phyloP scores from a whole-genome alignment of 139 green algal species.

The Haematococcus lacustris region DNA sequence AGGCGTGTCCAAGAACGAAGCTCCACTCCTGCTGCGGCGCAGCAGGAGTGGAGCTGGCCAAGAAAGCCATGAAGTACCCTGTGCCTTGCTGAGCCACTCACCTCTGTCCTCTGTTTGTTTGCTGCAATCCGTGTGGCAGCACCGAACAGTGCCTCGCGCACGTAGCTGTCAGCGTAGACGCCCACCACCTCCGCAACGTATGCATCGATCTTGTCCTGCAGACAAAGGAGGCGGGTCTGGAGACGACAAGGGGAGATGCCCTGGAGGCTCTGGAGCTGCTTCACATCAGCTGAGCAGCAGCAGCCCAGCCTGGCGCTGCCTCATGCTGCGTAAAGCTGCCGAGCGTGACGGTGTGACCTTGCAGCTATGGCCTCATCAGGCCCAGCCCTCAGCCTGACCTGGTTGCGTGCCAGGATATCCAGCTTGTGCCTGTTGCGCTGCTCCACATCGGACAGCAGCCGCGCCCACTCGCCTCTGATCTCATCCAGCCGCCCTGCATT shows the following conservation, averaged over 20 bases:
- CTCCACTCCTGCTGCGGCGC: too few relatives aligned
- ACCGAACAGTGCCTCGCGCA: conserved; percentile 23
- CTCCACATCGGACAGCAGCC: conserved; percentile 18
- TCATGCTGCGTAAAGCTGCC: too few relatives aligned
- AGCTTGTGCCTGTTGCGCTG: conserved; percentile 6
- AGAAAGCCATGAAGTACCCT: too few relatives aligned
- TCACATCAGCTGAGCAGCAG: too few relatives aligned
- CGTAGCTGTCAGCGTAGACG: conserved; percentile 20
- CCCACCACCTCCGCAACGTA: conserved; percentile 14
- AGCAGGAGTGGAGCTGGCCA: too few relatives aligned
- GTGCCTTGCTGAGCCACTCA: background rate
- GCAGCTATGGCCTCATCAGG: background rate
- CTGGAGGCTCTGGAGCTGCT: background rate
- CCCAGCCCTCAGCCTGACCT: background rate
- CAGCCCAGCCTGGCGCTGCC: too few relatives aligned
- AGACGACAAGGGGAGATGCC: background rate
- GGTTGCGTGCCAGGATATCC: conserved; percentile 1
- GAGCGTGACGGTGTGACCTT: too few relatives aligned
- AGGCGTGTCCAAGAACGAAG: too few relatives aligned
- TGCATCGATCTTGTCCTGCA: conserved; percentile 4
- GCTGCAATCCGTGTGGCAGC: conserved; percentile 8
- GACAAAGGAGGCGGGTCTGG: background rate
- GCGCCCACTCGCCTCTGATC: conserved; percentile 24
- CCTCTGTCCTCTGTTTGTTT: conserved; percentile 16
- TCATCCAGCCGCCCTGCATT: conserved; percentile 17